Conservation (phyloP, 768 basidiomycete genomes). For the Pisolithus microcarpus region DNA sequence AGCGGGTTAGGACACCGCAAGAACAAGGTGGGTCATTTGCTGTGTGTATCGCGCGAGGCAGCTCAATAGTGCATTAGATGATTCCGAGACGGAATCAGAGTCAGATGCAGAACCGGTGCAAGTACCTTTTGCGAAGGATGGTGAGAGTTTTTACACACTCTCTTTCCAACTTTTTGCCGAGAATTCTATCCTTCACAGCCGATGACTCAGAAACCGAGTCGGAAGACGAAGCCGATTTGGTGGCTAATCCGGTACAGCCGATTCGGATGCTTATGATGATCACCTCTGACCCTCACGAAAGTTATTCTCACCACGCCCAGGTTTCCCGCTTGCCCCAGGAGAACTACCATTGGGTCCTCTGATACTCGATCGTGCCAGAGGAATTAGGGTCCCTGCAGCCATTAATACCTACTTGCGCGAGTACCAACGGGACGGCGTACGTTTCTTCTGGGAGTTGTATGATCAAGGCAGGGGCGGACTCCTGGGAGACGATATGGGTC, state of each 20-base stretch:
- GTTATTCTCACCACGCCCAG: constrained; percentile 42
- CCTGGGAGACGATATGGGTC: constrained; percentile 95
- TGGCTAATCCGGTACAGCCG: constrained; percentile 23
- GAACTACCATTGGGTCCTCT: constrained; percentile 41
- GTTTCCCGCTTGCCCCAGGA: constrained; percentile 40
- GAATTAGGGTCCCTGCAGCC: constrained; percentile 51
- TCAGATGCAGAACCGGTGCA: constrained; percentile 23
- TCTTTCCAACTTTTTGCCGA: background rate
- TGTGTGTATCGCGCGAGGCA: background rate
- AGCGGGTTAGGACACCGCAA: constrained; percentile 12
- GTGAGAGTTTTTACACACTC: background rate
- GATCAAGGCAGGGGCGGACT: constrained; percentile 64
- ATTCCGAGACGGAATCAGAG: constrained; percentile 44
- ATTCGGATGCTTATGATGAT: background rate
- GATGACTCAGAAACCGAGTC: constrained; percentile 39
- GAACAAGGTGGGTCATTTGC: constrained; percentile 13
- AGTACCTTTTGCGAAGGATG: background rate
- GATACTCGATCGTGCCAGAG: constrained; percentile 40
- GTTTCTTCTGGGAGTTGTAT: constrained; percentile 75
- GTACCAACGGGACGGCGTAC: constrained; percentile 84
- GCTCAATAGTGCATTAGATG: constrained; percentile 14
- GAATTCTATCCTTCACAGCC: background rate
- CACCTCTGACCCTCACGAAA: constrained; percentile 18
- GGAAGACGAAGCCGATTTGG: constrained; percentile 30
- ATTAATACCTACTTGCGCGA: constrained; percentile 85